These are phyloP conservation scores for Dactylis glomerata DNA, from an alignment of 176 grass and related monocot species.

Conservation along the genomic window DNA sequence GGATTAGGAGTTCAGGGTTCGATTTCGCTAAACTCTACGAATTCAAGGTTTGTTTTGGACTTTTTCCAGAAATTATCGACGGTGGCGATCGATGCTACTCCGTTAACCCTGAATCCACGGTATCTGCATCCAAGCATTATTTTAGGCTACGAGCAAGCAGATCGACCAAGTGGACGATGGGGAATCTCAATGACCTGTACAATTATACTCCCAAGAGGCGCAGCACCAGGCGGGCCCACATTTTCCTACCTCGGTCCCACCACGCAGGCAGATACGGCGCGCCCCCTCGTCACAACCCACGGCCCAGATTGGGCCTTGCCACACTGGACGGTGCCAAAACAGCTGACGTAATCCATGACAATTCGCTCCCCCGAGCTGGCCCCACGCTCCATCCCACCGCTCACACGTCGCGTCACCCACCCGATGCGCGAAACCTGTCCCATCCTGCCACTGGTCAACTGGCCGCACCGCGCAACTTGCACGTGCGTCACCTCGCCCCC, in stretches of 20 bases:
- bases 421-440: conserved; percentile 32
- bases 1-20: too few relatives aligned
- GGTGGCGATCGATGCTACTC: background rate
- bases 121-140: background rate
- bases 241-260: background rate
- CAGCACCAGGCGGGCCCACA: background rate
- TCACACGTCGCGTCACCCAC: background rate
- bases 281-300: background rate
- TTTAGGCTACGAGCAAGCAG: background rate
- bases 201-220: background rate
- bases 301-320: background rate
- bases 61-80: too few relatives aligned
- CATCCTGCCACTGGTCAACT: fast-evolving
- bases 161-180: conserved; percentile 4
- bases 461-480: background rate
- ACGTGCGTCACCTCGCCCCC: conserved; percentile 31
- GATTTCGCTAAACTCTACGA: too few relatives aligned
- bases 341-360: conserved; percentile 60
- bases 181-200: conserved; percentile 1
- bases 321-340: conserved; percentile 1
- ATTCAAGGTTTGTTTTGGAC: too few relatives aligned
- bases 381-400: background rate
- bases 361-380: background rate
- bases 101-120: background rate
- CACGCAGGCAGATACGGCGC: background rate